Conservation (phyloP, 2,329 filamentous ascomycete genomes). For the Neonectria faginata region DNA sequence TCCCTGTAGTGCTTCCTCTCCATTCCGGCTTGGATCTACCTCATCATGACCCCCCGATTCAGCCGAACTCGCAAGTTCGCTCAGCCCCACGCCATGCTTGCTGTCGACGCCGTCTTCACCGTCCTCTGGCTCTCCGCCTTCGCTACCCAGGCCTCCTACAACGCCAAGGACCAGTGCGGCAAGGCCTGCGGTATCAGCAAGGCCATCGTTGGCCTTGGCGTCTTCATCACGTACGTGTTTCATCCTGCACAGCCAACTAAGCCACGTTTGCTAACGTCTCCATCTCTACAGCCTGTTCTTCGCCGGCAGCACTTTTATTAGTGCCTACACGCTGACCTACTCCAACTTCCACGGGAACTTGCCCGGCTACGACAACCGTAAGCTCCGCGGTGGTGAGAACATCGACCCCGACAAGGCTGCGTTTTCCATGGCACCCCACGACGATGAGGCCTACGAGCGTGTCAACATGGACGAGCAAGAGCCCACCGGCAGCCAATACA, state of each 20-base stretch:
- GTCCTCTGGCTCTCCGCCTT: slow-evolving; percentile 76
- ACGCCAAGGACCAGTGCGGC: slow-evolving; percentile 66
- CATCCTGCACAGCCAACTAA: background rate
- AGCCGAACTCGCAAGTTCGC: slow-evolving; percentile 71
- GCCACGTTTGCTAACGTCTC: slow-evolving; percentile 15
- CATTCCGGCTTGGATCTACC: slow-evolving; percentile 73
- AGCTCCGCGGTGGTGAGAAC: slow-evolving; percentile 58
- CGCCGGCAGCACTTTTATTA: slow-evolving; percentile 64
- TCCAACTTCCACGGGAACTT: slow-evolving; percentile 71
- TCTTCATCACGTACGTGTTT: slow-evolving; percentile 69
- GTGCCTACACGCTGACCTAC: slow-evolving; percentile 70
- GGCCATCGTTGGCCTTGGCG: slow-evolving; percentile 70
- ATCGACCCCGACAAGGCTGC: slow-evolving; percentile 78
- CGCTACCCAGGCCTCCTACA: slow-evolving; percentile 73
- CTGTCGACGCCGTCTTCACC: slow-evolving; percentile 67
- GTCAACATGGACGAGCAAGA: slow-evolving; percentile 69
- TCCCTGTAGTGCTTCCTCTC: slow-evolving; percentile 71
- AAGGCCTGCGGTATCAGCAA: slow-evolving; percentile 70
- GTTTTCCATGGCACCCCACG: slow-evolving; percentile 75
- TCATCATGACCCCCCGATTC: slow-evolving; percentile 73
- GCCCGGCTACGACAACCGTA: slow-evolving; percentile 69
- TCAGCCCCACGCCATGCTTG: slow-evolving; percentile 70
- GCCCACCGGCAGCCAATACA: slow-evolving; percentile 46
- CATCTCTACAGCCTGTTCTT: slow-evolving; percentile 65
- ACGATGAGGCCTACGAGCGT: slow-evolving; percentile 73